A percentile compares a stretch with the other conserved stretches of the same genome.
Evolutionary conservation across 805 yeast species (phyloP).

Genomic region (Ogataea paradorogensis): DNA sequence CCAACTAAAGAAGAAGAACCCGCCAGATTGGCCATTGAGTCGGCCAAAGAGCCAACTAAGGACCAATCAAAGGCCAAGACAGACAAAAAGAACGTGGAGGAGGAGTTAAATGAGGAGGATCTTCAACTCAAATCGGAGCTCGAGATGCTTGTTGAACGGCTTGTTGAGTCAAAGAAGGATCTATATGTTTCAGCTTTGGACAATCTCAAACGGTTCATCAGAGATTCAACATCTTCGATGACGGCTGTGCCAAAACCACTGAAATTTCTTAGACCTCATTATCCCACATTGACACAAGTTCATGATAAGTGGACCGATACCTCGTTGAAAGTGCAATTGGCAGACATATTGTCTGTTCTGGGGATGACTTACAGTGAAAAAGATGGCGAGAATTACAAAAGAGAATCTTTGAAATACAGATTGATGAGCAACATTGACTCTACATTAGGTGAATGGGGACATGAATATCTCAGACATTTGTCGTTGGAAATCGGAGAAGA

Average conservation of each 20-base stretch:
- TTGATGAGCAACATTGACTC: slow-evolving; percentile 44
- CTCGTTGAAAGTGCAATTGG: slow-evolving; percentile 53
- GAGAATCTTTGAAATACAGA: slow-evolving; percentile 79
- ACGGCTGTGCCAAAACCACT: slow-evolving; percentile 99
- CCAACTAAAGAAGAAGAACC: slow-evolving; percentile 25
- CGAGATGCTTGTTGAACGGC: slow-evolving; percentile 80
- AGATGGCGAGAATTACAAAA: slow-evolving; percentile 47
- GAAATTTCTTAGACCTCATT: slow-evolving; percentile 89
- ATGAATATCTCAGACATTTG: slow-evolving; percentile 93
- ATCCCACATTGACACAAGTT: slow-evolving; percentile 60
- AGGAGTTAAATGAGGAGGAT: slow-evolving; percentile 92
- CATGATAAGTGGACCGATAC: slow-evolving; percentile 62
- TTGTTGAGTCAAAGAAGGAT: slow-evolving; percentile 51
- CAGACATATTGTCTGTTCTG: slow-evolving; percentile 87
- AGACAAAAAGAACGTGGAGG: slow-evolving; percentile 43
- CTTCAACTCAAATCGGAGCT: slow-evolving; percentile 80
- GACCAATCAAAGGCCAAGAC: slow-evolving; percentile 17
- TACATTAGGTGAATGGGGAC: slow-evolving; percentile 90
- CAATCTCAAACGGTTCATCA: slow-evolving; percentile 70
- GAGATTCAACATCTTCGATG: slow-evolving; percentile 96
- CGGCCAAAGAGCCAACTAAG: slow-evolving; percentile 14
- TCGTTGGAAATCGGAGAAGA: slow-evolving; percentile 94
- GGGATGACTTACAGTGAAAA: slow-evolving; percentile 92
- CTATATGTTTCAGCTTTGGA: slow-evolving; percentile 62
- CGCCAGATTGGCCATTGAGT: slow-evolving; percentile 10